phyloP scores from a whole-genome alignment of 2,329 filamentous ascomycete species.

The Graphium sp. region DNA sequence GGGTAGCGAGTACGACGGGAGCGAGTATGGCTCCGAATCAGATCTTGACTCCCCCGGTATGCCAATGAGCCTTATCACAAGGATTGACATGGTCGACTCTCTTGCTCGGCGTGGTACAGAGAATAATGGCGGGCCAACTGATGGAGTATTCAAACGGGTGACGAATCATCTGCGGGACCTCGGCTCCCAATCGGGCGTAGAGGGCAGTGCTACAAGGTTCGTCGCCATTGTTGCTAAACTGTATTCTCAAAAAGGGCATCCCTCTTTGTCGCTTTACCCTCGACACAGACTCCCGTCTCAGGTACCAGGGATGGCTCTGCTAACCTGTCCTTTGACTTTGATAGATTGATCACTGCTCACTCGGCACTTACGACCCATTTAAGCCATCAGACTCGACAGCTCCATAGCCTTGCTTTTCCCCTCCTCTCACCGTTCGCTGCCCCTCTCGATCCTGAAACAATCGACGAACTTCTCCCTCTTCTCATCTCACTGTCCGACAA shows the following conservation, averaged over 20 bases:
- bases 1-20: conserved; percentile 51
- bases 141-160: conserved; percentile 51
- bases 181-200: conserved; percentile 56
- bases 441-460: conserved; percentile 43
- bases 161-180: conserved; percentile 54
- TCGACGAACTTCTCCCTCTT: conserved; percentile 53
- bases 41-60: conserved; percentile 55
- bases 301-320: background rate
- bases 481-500: conserved; percentile 46
- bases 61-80: conserved; percentile 46
- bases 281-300: background rate
- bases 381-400: conserved; percentile 55
- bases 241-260: no score
- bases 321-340: conserved; percentile 2
- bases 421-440: conserved; percentile 53
- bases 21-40: conserved; percentile 57
- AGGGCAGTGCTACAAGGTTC: conserved; percentile 55
- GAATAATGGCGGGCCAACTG: conserved; percentile 44
- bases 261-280: no score
- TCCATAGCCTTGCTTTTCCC: conserved; percentile 57
- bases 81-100: conserved; percentile 57
- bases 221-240: no score
- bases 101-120: conserved; percentile 50
- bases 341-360: conserved; percentile 58
- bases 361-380: conserved; percentile 60